phyloP scores from a whole-genome alignment of 2,329 filamentous ascomycete species.

The Harringtonia lauricola region DNA sequence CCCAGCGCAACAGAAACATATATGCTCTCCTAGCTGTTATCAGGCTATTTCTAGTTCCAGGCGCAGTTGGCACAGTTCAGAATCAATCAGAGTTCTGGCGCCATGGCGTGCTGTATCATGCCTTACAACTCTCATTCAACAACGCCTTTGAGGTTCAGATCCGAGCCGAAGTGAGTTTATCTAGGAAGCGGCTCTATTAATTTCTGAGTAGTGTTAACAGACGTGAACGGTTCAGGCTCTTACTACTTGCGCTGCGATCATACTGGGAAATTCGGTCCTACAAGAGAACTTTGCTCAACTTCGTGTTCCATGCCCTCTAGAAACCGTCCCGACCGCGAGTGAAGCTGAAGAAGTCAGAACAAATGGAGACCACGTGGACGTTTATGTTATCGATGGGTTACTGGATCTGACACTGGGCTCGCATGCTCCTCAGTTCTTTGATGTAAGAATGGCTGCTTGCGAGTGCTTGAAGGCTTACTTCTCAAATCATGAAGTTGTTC shows the following conservation, averaged over 20 bases:
- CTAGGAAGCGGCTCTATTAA: not conserved
- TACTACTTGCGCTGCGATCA: conserved; percentile 76
- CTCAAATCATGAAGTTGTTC: conserved; percentile 67
- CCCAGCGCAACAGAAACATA: conserved; percentile 77
- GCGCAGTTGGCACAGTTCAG: conserved; percentile 67
- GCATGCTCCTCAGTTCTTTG: conserved; percentile 56
- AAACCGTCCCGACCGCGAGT: conserved; percentile 17
- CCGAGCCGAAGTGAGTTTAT: conserved; percentile 57
- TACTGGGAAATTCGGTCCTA: conserved; percentile 65
- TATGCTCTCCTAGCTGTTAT: conserved; percentile 84
- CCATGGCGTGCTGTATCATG: conserved; percentile 65
- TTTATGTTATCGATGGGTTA: conserved; percentile 90
- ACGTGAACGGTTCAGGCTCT: conserved; percentile 46
- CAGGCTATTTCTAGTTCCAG: conserved; percentile 71
- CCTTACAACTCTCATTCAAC: conserved; percentile 75
- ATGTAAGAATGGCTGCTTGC: conserved; percentile 74
- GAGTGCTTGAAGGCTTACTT: conserved; percentile 93
- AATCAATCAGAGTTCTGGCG: conserved; percentile 85
- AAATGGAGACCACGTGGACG: conserved; percentile 41
- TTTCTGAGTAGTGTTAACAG: not conserved
- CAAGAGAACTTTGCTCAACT: conserved; percentile 87
- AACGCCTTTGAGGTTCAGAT: conserved; percentile 62
- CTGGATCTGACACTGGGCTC: conserved; percentile 70
- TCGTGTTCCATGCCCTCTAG: conserved; percentile 56
- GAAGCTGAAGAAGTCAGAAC: conserved; percentile 14